Base-by-base conservation (phyloP, 2,329 filamentous ascomycete genomes). In the Plenodomus lindquistii region DNA sequence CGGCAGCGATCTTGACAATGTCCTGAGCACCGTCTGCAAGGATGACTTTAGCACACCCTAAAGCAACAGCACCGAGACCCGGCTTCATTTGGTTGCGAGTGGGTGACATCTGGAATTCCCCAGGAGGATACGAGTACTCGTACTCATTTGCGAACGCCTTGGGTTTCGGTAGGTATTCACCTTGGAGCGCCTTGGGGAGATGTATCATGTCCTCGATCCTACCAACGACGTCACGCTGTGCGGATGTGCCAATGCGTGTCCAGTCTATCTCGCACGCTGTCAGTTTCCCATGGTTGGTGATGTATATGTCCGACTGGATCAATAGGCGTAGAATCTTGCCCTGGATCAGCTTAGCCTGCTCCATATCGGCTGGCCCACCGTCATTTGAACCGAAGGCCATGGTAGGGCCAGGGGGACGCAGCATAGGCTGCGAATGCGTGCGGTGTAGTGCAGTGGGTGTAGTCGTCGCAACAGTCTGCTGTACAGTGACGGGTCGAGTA, bases 1-100 rank as follows among this genome's bases (percentile, higher is more conserved):
- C 42, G 0, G 63, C 66, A 6, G 68, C 66, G 19, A 72, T 52
- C 48, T 70, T 69, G 37, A 71, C 63, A 1, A 64, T 53, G 20
- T 71, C 68, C 6, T 63, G 48, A 8, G 42, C 27, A 2, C 57
- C 57, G 24, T 62, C 44, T 13, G 35, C 42, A 13, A 71, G 53
- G 0, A 56, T n/a, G 16, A 71, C 48, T 43, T 65, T 71, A 48
- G 60, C 64, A 45, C 66, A 69, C 15, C 57, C 50, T 2, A 72
- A 15, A 7, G 51, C 60, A 37, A 72, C 46, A n/a, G 61, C 56
- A 20, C 39, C 42, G 9, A 64, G 44, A 21, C 54, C 53, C 21
- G 56, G 53, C 16, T 55, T 59, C 2, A 36, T 17, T 3, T 31
- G 13, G 16, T 53, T 37, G 1, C 45, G 55, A 1, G 44, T 36